A percentile compares a stretch with the other conserved stretches of the same genome.
These are phyloP conservation scores for Ceriops decandra DNA, from an alignment of 345 rosid genomes.

Conservation along the genomic window DNA sequence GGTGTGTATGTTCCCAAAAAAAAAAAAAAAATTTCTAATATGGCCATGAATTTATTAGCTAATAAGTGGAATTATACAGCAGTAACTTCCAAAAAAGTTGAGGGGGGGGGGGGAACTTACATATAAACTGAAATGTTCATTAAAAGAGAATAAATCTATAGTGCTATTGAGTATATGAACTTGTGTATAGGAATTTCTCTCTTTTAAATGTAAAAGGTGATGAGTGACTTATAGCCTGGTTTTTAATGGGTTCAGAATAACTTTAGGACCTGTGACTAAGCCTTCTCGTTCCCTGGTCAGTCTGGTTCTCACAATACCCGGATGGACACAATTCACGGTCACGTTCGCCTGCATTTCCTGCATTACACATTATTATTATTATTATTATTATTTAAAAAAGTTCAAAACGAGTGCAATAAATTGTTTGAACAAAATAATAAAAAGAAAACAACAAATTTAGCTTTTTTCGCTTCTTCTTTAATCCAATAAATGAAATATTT, in stretches of 20 bases:
- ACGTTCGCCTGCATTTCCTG: slow-evolving; percentile 82
- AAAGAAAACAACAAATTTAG: slow-evolving; percentile 36
- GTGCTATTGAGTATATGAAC: no score
- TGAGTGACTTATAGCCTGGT: no score
- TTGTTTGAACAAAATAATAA: neutral
- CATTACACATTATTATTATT: slow-evolving; percentile 7
- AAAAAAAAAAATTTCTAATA: no score
- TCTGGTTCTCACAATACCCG: slow-evolving; percentile 88
- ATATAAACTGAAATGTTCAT: no score
- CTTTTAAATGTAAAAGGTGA: no score
- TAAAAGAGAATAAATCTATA: no score
- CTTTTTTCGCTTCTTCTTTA: slow-evolving; percentile 10
- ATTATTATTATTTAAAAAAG: neutral
- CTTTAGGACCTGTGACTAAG: slow-evolving; percentile 56
- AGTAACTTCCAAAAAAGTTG: no score
- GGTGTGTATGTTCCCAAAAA: no score
- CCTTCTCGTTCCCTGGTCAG: slow-evolving; percentile 95
- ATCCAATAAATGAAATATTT: neutral
- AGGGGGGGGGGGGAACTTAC: no score
- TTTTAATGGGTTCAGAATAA: neutral
- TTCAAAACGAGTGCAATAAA: neutral
- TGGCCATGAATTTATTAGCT: no score
- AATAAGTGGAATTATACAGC: no score
- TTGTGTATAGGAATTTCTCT: no score
- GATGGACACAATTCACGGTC: slow-evolving; percentile 87